Base-by-base conservation (phyloP, 2,329 filamentous ascomycete genomes). In the Acrocalymma vagum region DNA sequence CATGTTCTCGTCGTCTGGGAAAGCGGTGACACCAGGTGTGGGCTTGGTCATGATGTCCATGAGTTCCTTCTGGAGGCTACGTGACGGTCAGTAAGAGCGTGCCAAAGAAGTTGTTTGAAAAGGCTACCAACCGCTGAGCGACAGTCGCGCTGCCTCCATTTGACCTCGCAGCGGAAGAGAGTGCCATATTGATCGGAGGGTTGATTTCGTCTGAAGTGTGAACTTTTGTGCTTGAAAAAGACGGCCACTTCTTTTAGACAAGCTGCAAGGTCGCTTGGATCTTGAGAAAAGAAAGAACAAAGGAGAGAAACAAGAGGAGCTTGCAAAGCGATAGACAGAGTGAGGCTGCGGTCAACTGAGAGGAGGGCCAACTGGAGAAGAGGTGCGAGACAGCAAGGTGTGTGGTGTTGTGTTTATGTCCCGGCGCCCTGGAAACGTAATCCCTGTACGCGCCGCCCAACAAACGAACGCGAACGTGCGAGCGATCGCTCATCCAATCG, bases 21-120 rank as follows among this genome's bases (percentile, higher is more conserved):
- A 99, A 51, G 95, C 95, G 40, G 92, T 96, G 63, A 97, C 86
- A 55, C 94, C 94, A 10, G 92, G 90, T 1, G 93, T 92, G 2
- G 92, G 87, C 27, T 92, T 92, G 60, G 91, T 92, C 94, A 99
- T 97, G 59, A 99, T 85, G 71, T 94, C 87, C 93, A 99, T 97
- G 57, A 99, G 82, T 74, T 99, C 94, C 32, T 92, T 95, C 74
- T 99, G 94, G 42, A 99, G 81, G 62, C 94, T 97, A 65, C 21
- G 48, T 13, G 39, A 5, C 10, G 13, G 43, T 58, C 44, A 53
- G 59, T 29, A 14, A 4, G 16, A 13, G 37, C 1, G 29, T 22
- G 30, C 1, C 29, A 20, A 7, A 7, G 15, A 28, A n/a, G 18
- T 20, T 24, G 24, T 20, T 22, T 21, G 17, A 11, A n/a, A 21